phyloP scores from a whole-genome alignment of 2,329 filamentous ascomycete species.

The Epichloe glyceriae region DNA sequence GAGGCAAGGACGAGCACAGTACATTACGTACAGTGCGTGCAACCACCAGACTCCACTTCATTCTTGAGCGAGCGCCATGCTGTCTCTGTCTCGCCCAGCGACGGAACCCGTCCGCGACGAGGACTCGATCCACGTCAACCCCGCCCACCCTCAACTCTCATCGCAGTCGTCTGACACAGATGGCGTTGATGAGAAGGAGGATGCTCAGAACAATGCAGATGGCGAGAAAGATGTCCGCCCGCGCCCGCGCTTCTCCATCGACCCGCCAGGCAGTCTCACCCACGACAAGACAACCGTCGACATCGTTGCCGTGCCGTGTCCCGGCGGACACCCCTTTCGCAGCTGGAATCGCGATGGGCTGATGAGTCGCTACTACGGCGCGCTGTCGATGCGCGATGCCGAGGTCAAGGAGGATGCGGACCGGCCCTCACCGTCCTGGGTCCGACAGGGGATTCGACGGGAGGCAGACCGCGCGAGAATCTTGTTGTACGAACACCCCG shows the following conservation, averaged over 20 bases:
- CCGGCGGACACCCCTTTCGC: conserved; percentile 37
- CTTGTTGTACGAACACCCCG: conserved; percentile 37
- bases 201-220: neutral
- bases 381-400: conserved; percentile 26
- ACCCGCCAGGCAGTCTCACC: conserved; percentile 22
- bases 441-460: conserved; percentile 37
- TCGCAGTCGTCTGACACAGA: neutral
- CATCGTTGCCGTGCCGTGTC: conserved; percentile 39
- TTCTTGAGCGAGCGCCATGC: neutral
- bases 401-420: conserved; percentile 14
- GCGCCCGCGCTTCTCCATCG: conserved; percentile 17
- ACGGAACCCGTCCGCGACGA: conserved; percentile 6
- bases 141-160: conserved; percentile 2
- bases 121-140: too few species aligned
- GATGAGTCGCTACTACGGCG: conserved; percentile 32
- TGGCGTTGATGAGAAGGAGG: neutral
- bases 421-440: conserved; percentile 30
- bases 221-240: neutral
- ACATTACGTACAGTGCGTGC: too few species aligned
- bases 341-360: conserved; percentile 40
- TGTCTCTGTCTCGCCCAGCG: neutral
- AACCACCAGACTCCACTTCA: too few species aligned
- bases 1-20: too few species aligned
- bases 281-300: conserved; percentile 42
- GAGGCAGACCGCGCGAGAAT: conserved; percentile 35